Conservation (phyloP, 73 alveolate species). For the Uronychia binucleata region DNA sequence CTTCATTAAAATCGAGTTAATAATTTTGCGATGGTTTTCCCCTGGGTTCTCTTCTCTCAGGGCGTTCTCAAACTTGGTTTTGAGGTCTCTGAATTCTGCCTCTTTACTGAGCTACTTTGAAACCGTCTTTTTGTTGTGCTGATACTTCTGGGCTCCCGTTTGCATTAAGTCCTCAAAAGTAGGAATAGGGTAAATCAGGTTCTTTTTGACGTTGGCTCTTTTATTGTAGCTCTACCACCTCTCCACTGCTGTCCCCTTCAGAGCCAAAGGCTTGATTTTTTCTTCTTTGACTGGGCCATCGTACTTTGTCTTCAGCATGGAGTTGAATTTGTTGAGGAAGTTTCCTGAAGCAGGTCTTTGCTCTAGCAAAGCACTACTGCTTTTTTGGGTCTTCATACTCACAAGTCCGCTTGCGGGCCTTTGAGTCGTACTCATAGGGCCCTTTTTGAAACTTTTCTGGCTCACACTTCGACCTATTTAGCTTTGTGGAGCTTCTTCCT, state of each 20-base stretch:
- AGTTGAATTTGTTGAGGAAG: not conserved
- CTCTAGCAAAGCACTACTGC: not conserved
- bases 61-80: not conserved
- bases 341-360: not conserved
- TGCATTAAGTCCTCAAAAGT: not conserved
- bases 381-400: not conserved
- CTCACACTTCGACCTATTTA: not conserved
- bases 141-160: not conserved
- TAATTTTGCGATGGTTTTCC: not conserved
- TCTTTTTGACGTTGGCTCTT: not conserved
- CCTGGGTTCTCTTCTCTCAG: not conserved
- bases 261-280: not conserved
- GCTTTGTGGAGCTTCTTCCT: not conserved
- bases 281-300: not conserved
- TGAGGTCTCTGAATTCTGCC: not conserved
- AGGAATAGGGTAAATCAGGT: not conserved
- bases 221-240: not conserved
- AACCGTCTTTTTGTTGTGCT: not conserved
- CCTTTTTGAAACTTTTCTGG: not conserved
- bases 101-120: not conserved
- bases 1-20: not conserved
- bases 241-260: not conserved
- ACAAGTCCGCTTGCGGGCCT: not conserved
- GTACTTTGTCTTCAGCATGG: not conserved
- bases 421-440: no score